Base-by-base conservation (phyloP, 1,139 yeast genomes). In the Hyphopichia khmerensis region DNA sequence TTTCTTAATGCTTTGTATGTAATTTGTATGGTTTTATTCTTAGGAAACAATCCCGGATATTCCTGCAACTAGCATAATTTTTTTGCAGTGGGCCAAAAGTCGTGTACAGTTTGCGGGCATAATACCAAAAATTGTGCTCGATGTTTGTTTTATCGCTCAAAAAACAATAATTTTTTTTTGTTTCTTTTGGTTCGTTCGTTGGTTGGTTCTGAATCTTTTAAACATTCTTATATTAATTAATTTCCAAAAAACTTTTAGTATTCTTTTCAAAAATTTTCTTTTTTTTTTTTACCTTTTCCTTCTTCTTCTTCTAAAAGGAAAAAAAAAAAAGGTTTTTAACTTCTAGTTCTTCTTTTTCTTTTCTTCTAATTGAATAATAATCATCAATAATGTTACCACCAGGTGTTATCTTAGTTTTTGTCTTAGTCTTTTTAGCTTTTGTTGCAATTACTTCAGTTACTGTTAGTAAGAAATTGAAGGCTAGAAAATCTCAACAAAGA, bases 331-430 rank as follows among this genome's bases (percentile, higher is more conserved):
- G n/a, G n/a, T n/a, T 40, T 38, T 46, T 36, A 21, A 32, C 29
- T 40, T 39, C 40, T 49, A 45, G 46, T 46, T 44, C 43, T 43
- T 47, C 44, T 43, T 40, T 26, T 38, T 38, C 18, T 23, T 38
- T 18, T 19, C 5, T 17, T 26, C 13, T 13, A 4, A 7, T 40
- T 43, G 44, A 39, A 43, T 41, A 36, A 19, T n/a, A 24, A 32
- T 38, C 34, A 33, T 42, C 40, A 46, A 59, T 51, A 56, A 73
- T 73, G 79, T 67, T 73, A 47, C 79, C 79, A 60, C 59, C 77
- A 37, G 79, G 79, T 67, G 79, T 73, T 67, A 73, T 73, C 57
- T 64, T 73, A 58, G 79, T 73, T 52, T 73, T 73, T 62, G 72
- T 69, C 53, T 69, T 73, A 55, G 48, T 73, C 47, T 72, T 72